Evolutionary conservation across 2,329 filamentous ascomycete genomes (phyloP).

Genomic region (Graphium sp.): DNA sequence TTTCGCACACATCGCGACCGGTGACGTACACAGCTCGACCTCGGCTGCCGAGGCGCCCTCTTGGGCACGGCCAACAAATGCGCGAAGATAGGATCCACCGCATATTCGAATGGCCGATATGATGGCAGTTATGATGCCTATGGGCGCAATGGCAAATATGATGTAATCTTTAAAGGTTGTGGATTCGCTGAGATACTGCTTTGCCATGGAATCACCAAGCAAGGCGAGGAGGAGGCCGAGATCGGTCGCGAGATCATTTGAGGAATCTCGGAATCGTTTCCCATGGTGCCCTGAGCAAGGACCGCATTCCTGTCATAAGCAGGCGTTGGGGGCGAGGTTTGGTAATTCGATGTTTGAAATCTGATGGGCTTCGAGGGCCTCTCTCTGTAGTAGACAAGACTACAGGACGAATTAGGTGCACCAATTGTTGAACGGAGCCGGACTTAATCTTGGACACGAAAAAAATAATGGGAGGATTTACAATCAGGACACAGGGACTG

Average conservation of each 20-base stretch:
- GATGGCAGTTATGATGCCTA: conserved; percentile 21
- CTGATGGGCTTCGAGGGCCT: too few relatives aligned
- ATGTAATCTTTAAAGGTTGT: conserved; percentile 12
- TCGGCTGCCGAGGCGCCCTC: conserved; percentile 16
- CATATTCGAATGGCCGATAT: conserved; percentile 14
- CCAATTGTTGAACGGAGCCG: too few relatives aligned
- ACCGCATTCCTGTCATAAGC: too few relatives aligned
- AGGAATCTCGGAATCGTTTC: too few relatives aligned
- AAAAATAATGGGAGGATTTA: too few relatives aligned
- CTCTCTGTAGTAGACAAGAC: too few relatives aligned
- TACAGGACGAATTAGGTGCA: too few relatives aligned
- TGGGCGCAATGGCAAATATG: conserved; percentile 16
- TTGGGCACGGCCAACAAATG: conserved; percentile 19
- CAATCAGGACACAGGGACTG: too few relatives aligned
- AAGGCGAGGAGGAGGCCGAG: conserved; percentile 16
- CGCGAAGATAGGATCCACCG: conserved; percentile 12
- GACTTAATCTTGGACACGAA: too few relatives aligned
- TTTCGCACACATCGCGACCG: conserved; percentile 18
- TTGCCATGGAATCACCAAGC: conserved; percentile 19
- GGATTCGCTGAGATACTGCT: conserved; percentile 19
- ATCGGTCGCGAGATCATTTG: conserved; percentile 17
- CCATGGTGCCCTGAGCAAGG: too few relatives aligned
- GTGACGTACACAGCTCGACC: conserved; percentile 23
- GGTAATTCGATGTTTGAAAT: too few relatives aligned
- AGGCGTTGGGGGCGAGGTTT: too few relatives aligned